A percentile compares a stretch with the other conserved stretches of the same genome.
Conservation (phyloP, 257 asterid genomes). For the Catharanthus roseus region DNA sequence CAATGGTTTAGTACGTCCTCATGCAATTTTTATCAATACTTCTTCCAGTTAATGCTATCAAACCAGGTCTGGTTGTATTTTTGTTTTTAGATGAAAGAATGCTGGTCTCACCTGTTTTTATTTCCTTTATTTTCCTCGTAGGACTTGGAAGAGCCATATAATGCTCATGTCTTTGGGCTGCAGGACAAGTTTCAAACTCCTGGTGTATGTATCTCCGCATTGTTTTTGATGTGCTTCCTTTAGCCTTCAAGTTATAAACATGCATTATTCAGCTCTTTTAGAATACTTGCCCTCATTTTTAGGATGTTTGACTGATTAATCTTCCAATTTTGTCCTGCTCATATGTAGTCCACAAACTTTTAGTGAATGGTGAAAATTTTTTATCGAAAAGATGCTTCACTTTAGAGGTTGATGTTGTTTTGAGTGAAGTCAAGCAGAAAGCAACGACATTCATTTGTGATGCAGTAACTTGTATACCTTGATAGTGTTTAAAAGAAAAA, state of each 20-base stretch:
- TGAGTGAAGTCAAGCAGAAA: neutral
- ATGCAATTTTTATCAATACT: conserved; percentile 9
- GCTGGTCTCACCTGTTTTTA: conserved; percentile 5
- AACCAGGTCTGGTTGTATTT: neutral
- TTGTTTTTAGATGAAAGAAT: conserved; percentile 3
- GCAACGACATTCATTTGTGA: neutral
- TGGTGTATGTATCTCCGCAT: conserved; percentile 40
- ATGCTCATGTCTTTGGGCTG: conserved; percentile 40
- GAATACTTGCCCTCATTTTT: neutral
- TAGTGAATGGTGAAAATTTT: neutral
- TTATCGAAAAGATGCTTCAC: neutral
- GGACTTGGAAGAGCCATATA: conserved; percentile 67
- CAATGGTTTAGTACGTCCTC: conserved; percentile 61
- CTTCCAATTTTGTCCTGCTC: neutral
- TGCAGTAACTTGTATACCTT: neutral
- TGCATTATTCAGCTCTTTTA: neutral
- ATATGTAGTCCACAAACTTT: neutral
- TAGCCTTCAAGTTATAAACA: neutral
- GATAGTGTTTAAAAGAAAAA: no score
- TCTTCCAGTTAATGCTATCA: neutral
- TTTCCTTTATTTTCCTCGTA: conserved; percentile 13
- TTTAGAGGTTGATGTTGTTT: neutral
- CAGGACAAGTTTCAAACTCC: conserved; percentile 76
- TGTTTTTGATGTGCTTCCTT: neutral
- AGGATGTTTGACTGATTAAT: neutral